Base-by-base conservation (phyloP, 345 rosid species). In the Firmiana major region DNA sequence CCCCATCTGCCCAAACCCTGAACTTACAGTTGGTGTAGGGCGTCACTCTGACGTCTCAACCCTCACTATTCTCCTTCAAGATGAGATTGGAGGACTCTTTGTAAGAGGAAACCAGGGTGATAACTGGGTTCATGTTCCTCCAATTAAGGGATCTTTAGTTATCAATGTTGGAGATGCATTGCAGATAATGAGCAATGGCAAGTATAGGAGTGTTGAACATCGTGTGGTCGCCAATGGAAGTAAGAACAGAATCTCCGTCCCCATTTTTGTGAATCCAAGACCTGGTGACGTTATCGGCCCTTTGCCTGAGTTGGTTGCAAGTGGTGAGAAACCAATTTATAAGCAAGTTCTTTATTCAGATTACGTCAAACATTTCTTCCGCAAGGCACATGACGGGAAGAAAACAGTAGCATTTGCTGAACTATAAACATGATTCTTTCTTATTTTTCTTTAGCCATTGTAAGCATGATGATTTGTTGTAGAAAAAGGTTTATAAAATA, bases 101-200 rank as follows among this genome's bases (percentile, higher is more conserved):
- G 40, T 38, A 38, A 38, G 40, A 38, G 40, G 40, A 38, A 38
- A 38, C 5, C 42, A 80, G 5, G 79, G 63, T 19, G 46, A 60
- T n/a, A 4, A 72, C 2, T 78, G 82, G 86, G 69, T 79, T 22
- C 77, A 80, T 26, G 77, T 82, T 51, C 84, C 88, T 12, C 84
- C 84, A 0, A 70, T 76, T 7, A 57, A 73, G 5, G 84, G 84
- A 7, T 74, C 84, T 0, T 81, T 82, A 46, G 79, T 85, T 28
- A 65, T 82, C 70, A 81, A 81, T 45, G 38, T 69, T 12, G 75
- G 83, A 24, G 79, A 81, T 74, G 65, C 60, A 19, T 24, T 79
- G 19, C 82, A 84, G 40, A 79, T 81, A 62, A 28, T 84, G 59
- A 81, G 87, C 1, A 31, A 31, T 31, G 34, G 34, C 1, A 31